Conservation (phyloP, 306 rosid species). For the Cotoneaster glaucophyllus region DNA sequence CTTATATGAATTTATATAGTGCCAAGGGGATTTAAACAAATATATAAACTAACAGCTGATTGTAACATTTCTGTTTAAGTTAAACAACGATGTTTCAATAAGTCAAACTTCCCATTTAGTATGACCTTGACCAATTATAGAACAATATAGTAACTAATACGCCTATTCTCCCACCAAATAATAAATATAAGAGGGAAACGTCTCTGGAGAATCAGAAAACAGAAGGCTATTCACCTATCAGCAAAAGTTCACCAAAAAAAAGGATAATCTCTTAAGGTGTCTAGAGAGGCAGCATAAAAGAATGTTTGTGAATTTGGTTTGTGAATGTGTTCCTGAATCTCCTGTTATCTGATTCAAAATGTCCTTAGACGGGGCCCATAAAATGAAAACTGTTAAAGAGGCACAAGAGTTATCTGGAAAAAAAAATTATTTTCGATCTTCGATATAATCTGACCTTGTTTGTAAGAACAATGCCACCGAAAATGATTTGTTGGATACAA, state of each 20-base stretch:
- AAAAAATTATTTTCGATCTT: neutral
- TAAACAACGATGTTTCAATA: neutral
- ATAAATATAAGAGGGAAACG: neutral
- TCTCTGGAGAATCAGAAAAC: neutral
- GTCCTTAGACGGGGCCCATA: neutral
- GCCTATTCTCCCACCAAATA: neutral
- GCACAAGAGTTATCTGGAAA: neutral
- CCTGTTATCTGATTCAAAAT: neutral
- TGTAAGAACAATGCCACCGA: neutral
- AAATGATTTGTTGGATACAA: neutral
- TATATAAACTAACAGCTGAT: neutral
- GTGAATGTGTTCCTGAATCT: neutral
- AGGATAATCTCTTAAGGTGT: neutral
- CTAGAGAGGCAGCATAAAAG: neutral
- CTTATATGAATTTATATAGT: slow-evolving; percentile 9
- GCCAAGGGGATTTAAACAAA: neutral
- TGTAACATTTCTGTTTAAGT: neutral
- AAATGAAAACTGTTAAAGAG: neutral
- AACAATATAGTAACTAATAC: neutral
- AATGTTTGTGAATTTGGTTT: neutral
- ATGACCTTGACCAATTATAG: neutral
- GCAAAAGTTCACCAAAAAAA: neutral
- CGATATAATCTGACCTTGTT: neutral
- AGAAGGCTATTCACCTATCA: neutral
- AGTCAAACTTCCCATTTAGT: neutral